These are phyloP conservation scores for Fusarium sterilihyphosum DNA, from an alignment of 2,329 filamentous ascomycete genomes.

Conservation along the genomic window DNA sequence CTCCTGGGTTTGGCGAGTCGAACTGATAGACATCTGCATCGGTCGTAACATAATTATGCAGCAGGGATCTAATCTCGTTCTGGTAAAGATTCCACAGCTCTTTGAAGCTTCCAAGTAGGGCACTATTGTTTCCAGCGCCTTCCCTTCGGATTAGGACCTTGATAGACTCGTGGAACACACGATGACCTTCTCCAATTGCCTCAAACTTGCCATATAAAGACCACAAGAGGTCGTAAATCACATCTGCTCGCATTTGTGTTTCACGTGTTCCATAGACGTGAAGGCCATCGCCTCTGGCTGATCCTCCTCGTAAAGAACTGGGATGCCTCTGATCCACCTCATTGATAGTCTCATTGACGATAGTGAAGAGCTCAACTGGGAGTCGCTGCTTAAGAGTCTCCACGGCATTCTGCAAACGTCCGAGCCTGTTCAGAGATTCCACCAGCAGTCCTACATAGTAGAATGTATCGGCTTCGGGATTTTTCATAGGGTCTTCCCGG, in stretches of 20 bases:
- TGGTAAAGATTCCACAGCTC: constrained; percentile 98
- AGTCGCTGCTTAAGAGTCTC: constrained; percentile 92
- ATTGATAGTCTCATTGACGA: constrained; percentile 94
- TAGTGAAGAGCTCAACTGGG: constrained; percentile 90
- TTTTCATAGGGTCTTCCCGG: constrained; percentile 88
- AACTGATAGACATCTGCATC: constrained; percentile 80
- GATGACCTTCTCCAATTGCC: constrained; percentile 93
- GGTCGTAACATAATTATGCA: constrained; percentile 96
- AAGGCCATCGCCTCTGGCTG: constrained; percentile 63
- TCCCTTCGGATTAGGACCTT: constrained; percentile 87
- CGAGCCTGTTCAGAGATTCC: constrained; percentile 90
- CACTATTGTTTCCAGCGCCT: constrained; percentile 69
- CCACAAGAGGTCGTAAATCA: constrained; percentile 91
- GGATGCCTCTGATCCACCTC: constrained; percentile 94
- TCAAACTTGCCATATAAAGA: constrained; percentile 97
- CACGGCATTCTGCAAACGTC: constrained; percentile 84
- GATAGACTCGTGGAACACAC: constrained; percentile 92
- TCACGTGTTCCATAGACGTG: constrained; percentile 74
- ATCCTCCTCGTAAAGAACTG: constrained; percentile 73
- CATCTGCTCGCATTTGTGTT: constrained; percentile 80
- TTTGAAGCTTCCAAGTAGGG: constrained; percentile 87
- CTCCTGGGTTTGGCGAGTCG: constrained; percentile 62
- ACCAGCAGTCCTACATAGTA: constrained; percentile 89
- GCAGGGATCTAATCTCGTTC: constrained; percentile 92
- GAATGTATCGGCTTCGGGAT: constrained; percentile 95